Base-by-base conservation (phyloP, 108 stramenopile genomes). In the Bacterosira constricta region DNA sequence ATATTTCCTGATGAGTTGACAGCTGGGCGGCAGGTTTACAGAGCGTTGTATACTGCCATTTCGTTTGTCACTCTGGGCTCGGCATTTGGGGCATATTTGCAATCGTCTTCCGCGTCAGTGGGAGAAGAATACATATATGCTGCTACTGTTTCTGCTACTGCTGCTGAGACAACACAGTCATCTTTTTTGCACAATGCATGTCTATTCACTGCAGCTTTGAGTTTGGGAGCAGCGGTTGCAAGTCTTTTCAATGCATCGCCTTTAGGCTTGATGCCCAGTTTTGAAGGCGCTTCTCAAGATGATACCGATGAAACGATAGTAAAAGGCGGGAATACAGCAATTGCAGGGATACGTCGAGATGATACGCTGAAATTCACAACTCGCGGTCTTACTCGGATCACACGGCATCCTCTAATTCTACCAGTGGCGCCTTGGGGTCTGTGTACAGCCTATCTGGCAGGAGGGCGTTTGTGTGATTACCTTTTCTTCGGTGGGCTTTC, bases 401-500 rank as follows among this genome's bases (percentile, higher is more conserved):
- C 85, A 21, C 57, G 85, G 6, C 85, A 86, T 63, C 85, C 85
- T 34, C 41, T 86, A 27, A 86, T 86, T 23, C 45, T 86, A n/a
- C 85, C 83, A 17, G 85, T 86, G 9, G 80, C 79, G 32, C 85
- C 85, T 18, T 86, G 85, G 85, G 83, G 83, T 8, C 34, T 81
- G 4, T 61, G 83, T 10, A 86, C 75, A 25, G 63, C 83, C 1
- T 42, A 72, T 23, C 18, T 81, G 23, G 60, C 69, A 12, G 85
- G 85, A 32, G 82, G 82, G 31, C 37, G 55, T 8, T 17, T 36
- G 12, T 53, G 72, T 29, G 83, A 86, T 50, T 77, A 45, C 34
- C 45, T 82, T 34, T 62, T 86, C 11, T 86, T 86, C 78, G 74
- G 85, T 23, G 71, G 70, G 0, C 47, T 86, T 41, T 70, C 83